Conservation (phyloP, 75 land plant species). For the Sequoiadendron giganteum region DNA sequence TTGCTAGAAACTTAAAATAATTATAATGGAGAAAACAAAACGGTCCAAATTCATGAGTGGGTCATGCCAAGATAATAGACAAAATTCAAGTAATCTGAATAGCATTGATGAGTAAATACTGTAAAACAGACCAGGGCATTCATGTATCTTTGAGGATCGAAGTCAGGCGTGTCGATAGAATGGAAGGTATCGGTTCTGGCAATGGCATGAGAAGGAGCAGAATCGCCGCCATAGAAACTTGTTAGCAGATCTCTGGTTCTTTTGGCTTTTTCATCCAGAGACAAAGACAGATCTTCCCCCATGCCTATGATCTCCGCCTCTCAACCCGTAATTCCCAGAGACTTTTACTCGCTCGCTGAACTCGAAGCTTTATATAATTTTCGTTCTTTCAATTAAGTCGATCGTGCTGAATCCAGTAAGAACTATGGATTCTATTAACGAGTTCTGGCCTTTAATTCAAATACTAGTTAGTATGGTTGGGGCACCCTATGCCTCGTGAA, state of each 20-base stretch:
- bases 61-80: not conserved
- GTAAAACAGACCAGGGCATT: conserved; percentile 50
- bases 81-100: conserved; percentile 8
- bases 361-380: no score
- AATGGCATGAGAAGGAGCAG: conserved; percentile 8
- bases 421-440: no score
- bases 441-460: no score
- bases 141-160: conserved; percentile 90
- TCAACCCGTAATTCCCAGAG: not conserved
- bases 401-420: no score
- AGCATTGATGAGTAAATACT: not conserved
- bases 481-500: no score
- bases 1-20: not conserved
- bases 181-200: conserved; percentile 41
- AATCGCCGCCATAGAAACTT: conserved; percentile 82
- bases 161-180: conserved; percentile 72
- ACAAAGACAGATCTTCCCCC: conserved; percentile 10
- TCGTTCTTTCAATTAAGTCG: no score
- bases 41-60: not conserved
- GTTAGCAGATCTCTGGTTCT: conserved; percentile 86
- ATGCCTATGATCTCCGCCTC: not conserved
- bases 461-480: no score
- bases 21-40: not conserved
- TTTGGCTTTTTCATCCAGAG: conserved; percentile 80
- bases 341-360: no score